Evolutionary conservation across 2,329 filamentous ascomycete species (phyloP).

Genomic region (Rhytidhysteron rufulum): DNA sequence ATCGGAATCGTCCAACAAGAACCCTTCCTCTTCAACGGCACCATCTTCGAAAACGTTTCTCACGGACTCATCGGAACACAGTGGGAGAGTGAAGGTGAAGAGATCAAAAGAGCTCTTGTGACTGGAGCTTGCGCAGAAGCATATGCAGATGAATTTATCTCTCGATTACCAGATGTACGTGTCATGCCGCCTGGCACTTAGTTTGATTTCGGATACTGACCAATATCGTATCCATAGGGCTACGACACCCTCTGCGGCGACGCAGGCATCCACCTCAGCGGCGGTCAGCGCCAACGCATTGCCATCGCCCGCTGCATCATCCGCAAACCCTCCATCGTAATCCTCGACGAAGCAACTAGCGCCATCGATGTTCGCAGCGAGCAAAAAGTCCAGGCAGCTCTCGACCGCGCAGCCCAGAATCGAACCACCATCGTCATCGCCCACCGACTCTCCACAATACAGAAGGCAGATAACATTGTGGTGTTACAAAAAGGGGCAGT

Average conservation of each 20-base stretch:
- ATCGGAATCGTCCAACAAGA: constrained; percentile 21
- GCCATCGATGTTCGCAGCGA: constrained; percentile 52
- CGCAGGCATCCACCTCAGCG: constrained; percentile 67
- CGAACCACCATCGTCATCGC: constrained; percentile 72
- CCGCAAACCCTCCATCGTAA: constrained; percentile 56
- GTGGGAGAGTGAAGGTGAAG: constrained; percentile 45
- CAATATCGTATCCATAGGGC: constrained; percentile 55
- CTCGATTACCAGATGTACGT: constrained; percentile 51
- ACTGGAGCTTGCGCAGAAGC: constrained; percentile 52
- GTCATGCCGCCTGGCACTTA: constrained; percentile 48
- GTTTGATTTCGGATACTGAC: constrained; percentile 55
- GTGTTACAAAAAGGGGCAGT: constrained; percentile 67
- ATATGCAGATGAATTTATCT: constrained; percentile 47
- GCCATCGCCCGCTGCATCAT: constrained; percentile 66
- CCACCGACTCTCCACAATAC: constrained; percentile 66
- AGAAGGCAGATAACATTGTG: constrained; percentile 69
- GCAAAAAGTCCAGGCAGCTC: constrained; percentile 50
- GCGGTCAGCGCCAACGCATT: constrained; percentile 75
- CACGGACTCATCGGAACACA: constrained; percentile 78
- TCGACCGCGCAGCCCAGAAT: constrained; percentile 53
- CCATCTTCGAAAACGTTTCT: constrained; percentile 49
- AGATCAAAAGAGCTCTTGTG: constrained; percentile 48
- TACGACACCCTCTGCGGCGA: constrained; percentile 71
- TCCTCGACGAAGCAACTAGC: constrained; percentile 69
- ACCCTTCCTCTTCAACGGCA: constrained; percentile 12